Conservation (phyloP, 2,329 filamentous ascomycete species). For the Tolypocladium cylindrosporum region DNA sequence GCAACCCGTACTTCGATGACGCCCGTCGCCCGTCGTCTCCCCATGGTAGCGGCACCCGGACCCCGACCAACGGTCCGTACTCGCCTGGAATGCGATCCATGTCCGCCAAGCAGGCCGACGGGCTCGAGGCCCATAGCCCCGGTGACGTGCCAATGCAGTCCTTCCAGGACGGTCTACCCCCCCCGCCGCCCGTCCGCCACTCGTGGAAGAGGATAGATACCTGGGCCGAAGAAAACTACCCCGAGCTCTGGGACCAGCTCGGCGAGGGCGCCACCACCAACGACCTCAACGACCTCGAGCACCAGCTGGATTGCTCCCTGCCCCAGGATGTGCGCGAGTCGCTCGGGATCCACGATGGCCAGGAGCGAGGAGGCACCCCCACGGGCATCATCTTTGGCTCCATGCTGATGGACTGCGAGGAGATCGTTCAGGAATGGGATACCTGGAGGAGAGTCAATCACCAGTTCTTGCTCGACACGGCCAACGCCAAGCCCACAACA, state of each 20-base stretch:
- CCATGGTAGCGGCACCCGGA: conserved; percentile 36
- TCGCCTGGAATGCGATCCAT: conserved; percentile 83
- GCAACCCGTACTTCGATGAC: conserved; percentile 70
- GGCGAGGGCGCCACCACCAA: conserved; percentile 88
- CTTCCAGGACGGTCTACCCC: conserved; percentile 84
- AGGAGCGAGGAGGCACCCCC: conserved; percentile 83
- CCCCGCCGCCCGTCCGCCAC: conserved; percentile 76
- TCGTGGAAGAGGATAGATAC: conserved; percentile 91
- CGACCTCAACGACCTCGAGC: conserved; percentile 93
- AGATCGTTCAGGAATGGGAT: conserved; percentile 95
- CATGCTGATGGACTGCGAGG: conserved; percentile 96
- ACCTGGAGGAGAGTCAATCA: conserved; percentile 93
- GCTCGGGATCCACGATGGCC: conserved; percentile 84
- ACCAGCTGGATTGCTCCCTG: conserved; percentile 87
- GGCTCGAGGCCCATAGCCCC: conserved; percentile 59
- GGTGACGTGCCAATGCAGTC: conserved; percentile 95
- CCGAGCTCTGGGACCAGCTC: conserved; percentile 86
- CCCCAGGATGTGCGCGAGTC: conserved; percentile 92
- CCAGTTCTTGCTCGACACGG: conserved; percentile 63
- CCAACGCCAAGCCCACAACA: conserved; percentile 47
- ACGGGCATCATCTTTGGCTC: conserved; percentile 88
- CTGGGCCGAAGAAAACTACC: conserved; percentile 93
- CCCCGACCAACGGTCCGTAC: conserved; percentile 58
- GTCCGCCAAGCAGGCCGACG: conserved; percentile 54
- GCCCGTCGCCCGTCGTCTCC: conserved; percentile 42